Evolutionary conservation across 106 monocot genomes (phyloP), one percentile per base, ranked within the genome.

Genomic region (Acorus calamus): DNA sequence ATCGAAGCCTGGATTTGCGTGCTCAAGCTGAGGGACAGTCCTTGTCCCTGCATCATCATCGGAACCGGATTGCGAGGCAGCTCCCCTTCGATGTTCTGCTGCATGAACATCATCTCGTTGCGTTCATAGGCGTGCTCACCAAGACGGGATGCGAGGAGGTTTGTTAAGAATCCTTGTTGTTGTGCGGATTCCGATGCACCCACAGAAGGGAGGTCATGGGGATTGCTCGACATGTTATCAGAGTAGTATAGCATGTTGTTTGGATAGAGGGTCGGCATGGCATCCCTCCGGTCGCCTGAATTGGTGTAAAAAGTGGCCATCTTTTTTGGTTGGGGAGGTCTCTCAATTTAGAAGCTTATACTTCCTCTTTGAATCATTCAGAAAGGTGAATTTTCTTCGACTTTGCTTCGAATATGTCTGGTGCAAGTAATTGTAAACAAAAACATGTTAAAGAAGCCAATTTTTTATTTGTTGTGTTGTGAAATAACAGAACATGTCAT

Each of bases 11-110:
- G 28, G 28, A 28, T 28, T 28, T 98, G 87, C 8, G 84, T 83
- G 66, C 96, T 56, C 3, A 98, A 91, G 69, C 87, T 91, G 7
- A 91, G 83, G 44, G 96, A 98, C 52, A 91, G 73, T 43, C 86
- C 91, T 61, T 87, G 83, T 4, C 79, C 79, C 65, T 79, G 80
- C 14, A 80, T 77, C 41, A 60, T 72, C 55, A 71, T 64, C 50
- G 68, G 11, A 44, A 73, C 42, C 28, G 75, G 67, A 67, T 11
- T 61, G 4, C 53, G 79, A 48, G 65, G 56, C 7, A 79, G 70
- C 66, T 79, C 72, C 41, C 71, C 76, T 0, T 52, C 69, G 54
- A 71, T 28, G 28, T 28, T 28, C 28, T 28, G 46, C 58, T 88
- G 84, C 68, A 79, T 70, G 57, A 80, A 72, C 50, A 80, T 52